Evolutionary conservation across 306 rosid genomes (phyloP).

Genomic region (Delonix regia): DNA sequence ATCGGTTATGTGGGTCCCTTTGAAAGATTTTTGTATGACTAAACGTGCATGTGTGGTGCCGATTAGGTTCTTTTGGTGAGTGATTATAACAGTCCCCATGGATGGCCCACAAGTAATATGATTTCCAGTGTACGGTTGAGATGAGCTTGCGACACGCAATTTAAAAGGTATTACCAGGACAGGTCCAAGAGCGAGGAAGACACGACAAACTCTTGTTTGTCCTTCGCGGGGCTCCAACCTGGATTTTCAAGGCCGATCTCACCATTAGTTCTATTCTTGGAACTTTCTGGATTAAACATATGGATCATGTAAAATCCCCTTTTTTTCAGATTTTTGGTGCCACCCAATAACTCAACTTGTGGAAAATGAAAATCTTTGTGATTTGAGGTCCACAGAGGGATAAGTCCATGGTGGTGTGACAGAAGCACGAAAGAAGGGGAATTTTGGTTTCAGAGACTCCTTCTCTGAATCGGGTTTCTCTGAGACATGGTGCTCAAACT

Average conservation of each 20-base stretch:
- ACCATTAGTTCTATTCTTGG: slow-evolving; percentile 36
- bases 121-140: background rate
- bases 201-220: slow-evolving; percentile 27
- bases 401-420: slow-evolving; percentile 47
- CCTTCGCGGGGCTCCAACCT: slow-evolving; percentile 42
- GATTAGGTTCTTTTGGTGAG: background rate
- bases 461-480: slow-evolving; percentile 42
- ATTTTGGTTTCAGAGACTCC: slow-evolving; percentile 35
- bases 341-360: slow-evolving; percentile 38
- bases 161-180: background rate
- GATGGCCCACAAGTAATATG: background rate
- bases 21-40: background rate
- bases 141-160: background rate
- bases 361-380: slow-evolving; percentile 35
- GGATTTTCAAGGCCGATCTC: slow-evolving; percentile 37
- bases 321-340: slow-evolving; percentile 21
- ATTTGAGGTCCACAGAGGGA: slow-evolving; percentile 44
- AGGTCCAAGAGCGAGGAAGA: background rate
- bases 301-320: slow-evolving; percentile 33
- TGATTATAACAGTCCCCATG: background rate
- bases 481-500: slow-evolving; percentile 50
- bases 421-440: slow-evolving; percentile 32
- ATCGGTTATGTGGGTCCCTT: background rate
- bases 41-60: background rate
- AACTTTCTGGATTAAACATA: slow-evolving; percentile 40